Base-by-base conservation (phyloP, 2,329 filamentous ascomycete species). In the Podosphaera fusca region DNA sequence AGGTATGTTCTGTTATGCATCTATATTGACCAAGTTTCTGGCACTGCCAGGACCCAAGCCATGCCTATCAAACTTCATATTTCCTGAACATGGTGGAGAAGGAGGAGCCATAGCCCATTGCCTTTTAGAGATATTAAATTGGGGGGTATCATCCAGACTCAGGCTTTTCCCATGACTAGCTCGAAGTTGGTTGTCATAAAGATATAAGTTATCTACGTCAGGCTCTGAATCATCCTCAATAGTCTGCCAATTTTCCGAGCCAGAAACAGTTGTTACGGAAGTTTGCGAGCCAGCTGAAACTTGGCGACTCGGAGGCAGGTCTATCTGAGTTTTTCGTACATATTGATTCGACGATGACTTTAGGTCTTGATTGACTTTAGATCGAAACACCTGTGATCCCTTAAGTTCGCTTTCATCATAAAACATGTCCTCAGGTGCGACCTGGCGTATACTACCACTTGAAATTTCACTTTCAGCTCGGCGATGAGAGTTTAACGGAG, bases 221-320 rank as follows among this genome's bases (percentile, higher is more conserved):
- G 82, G 79, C 64, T 87, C 83, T 60, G 84, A 87, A 62, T 77
- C 80, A 67, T 94, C 87, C 63, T 92, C 89, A 64, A 92, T 96
- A 8, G 89, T 95, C 70, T 96, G 90, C 90, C 90, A 96, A 68
- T 96, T 96, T 70, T 96, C 90, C 2, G 87, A 94, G 1, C 86
- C 87, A 4, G 85, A 87, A 33, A 85, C 75, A 30, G 75, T 76
- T n/a, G 72, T 72, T 30, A 73, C 70, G 2, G 72, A 72, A 2
- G 55, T 47, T 29, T 55, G 47, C 5, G 86, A 89, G 0, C 83
- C 82, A 61, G 81, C 81, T 5, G 83, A 87, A 14, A 84, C 81
- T 63, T 90, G 85, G 53, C 87, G 75, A 60, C 72, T 75, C 45
- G 64, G 58, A 59, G 64, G 66, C 2, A 59, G 56, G 30, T 52